A percentile compares a stretch with the other conserved stretches of the same genome.
phyloP scores from a whole-genome alignment of 2,329 filamentous ascomycete species.

The Paraconiothyrium brasiliense region DNA sequence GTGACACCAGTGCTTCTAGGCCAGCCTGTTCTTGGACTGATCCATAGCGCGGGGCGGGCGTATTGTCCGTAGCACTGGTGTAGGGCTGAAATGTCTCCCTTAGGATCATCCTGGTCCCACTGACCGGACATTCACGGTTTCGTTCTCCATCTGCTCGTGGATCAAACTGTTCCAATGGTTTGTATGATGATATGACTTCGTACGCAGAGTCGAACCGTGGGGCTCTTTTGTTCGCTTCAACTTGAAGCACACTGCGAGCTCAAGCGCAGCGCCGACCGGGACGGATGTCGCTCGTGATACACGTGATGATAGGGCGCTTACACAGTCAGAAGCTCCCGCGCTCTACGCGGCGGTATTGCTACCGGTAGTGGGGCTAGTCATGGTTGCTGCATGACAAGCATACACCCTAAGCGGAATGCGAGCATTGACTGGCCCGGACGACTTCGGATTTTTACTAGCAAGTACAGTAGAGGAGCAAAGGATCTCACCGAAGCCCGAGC shows the following conservation, averaged over 20 bases:
- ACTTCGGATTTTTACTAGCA: neutral
- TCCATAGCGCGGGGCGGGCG: neutral
- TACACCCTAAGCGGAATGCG: neutral
- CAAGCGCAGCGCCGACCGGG: neutral
- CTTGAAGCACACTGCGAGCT: neutral
- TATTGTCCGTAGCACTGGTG: neutral
- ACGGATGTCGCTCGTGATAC: neutral
- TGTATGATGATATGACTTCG: too few relatives aligned
- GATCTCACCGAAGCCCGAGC: too few relatives aligned
- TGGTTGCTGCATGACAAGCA: neutral
- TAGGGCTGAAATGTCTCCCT: neutral
- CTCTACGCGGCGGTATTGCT: neutral
- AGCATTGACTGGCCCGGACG: neutral
- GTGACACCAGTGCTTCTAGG: neutral
- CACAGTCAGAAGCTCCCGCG: neutral
- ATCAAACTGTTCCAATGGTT: too few relatives aligned
- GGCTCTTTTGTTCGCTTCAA: too few relatives aligned
- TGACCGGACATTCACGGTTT: too few relatives aligned
- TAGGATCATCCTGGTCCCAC: too few relatives aligned
- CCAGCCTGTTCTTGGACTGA: neutral
- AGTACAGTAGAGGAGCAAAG: too few relatives aligned
- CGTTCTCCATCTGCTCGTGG: too few relatives aligned
- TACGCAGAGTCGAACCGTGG: too few relatives aligned
- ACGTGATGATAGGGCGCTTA: neutral
- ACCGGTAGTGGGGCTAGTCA: too few relatives aligned